Evolutionary conservation across 371 early-diverging fungal genomes (phyloP).

Genomic region (Lichtheimia ramosa): DNA sequence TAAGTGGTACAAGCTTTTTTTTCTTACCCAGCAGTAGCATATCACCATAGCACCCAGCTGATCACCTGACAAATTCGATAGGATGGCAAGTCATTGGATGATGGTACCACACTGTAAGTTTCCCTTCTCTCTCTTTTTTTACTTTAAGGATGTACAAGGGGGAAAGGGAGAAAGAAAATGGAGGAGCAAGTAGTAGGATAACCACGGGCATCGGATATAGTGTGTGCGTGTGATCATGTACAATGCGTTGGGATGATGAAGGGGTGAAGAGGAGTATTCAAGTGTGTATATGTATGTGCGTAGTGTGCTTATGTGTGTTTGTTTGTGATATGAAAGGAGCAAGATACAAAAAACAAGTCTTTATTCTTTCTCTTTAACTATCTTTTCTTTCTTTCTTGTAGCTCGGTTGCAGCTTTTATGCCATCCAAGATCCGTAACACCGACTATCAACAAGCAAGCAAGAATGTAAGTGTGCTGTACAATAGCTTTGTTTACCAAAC

Average conservation of each 20-base stretch:
- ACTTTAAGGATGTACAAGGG: not conserved
- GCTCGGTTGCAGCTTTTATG: conserved; percentile 14
- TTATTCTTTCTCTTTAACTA: not conserved
- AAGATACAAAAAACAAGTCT: not conserved
- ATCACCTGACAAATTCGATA: conserved; percentile 6
- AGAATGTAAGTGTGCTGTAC: conserved; percentile 16
- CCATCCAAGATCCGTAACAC: conserved; percentile 14
- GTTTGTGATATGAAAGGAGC: too few species aligned
- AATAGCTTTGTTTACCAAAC: conserved; percentile 17
- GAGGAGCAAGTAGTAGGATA: not conserved
- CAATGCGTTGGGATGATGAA: too few species aligned
- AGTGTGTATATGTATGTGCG: too few species aligned
- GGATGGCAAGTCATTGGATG: conserved; percentile 11
- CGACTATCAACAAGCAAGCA: conserved; percentile 5
- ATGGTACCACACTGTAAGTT: conserved; percentile 16
- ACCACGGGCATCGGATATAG: not conserved
- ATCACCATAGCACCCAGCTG: not conserved
- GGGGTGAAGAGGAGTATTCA: too few species aligned
- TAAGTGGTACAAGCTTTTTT: conserved; percentile 12
- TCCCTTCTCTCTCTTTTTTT: conserved; percentile 1
- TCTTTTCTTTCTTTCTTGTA: not conserved
- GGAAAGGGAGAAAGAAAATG: not conserved
- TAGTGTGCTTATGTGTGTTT: too few species aligned
- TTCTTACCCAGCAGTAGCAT: not conserved
- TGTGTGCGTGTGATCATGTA: too few species aligned